Evolutionary conservation across 169 alveolate species (phyloP), one percentile per base, ranked within the genome.

Genomic region (Plasmodium vinckei): DNA sequence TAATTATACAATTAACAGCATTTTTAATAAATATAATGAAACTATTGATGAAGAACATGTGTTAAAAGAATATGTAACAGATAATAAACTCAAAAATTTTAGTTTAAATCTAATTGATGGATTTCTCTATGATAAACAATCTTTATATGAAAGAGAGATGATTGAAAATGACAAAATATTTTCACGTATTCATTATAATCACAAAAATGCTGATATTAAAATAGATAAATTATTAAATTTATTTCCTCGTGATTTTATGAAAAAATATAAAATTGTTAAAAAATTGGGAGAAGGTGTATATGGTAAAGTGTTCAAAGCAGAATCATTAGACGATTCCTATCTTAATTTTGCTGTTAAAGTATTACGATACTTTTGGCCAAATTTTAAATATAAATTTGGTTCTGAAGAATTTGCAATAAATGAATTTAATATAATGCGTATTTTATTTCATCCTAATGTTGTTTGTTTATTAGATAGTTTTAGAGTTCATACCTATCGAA

Each of bases 261-360:
- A 71, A 71, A 84, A 69, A 60, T 84, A 84, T 69, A 84, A 84
- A 84, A 69, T 94, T 21, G 94, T 79, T 42, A 92, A 89, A 61
- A 72, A 77, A 33, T 63, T 94, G 33, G 96, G 96, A 7, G 91
- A 94, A 63, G 96, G 96, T 0, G 96, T 94, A 5, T 94, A 94
- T 64, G 96, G 96, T 1, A 94, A 94, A 17, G 96, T 94, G 17
- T 92, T 89, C 57, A 79, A 84, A n/a, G 91, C 91, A 5, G 91
- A 84, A 47, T 84, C 91, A 0, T 67, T 84, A 61, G 86, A 64
- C 6, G 91, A 84, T 69, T 84, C 73, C 12, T 79, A 79, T 53
- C 44, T 79, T n/a, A 49, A 65, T 69, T 79, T 79, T 53, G 89
- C 89, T 9, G 63, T 79, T 9, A 79, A 79, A 49, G 77, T 68